A percentile compares a stretch with the other conserved stretches of the same genome.
Conservation (phyloP, 2,329 filamentous ascomycete species). For the Byssothecium circinans region DNA sequence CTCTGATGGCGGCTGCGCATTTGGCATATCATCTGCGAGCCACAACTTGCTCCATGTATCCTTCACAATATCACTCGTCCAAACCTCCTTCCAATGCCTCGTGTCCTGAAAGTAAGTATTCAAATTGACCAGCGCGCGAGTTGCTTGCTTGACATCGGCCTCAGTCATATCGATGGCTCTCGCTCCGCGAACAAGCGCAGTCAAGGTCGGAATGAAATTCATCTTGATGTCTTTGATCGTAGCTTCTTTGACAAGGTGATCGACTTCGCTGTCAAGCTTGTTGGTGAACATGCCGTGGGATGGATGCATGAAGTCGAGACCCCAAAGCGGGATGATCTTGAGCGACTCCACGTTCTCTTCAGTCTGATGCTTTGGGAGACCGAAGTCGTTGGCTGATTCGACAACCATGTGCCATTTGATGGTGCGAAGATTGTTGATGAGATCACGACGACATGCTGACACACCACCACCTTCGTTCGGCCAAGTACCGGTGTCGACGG, state of each 20-base stretch:
- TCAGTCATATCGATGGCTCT: constrained; percentile 42
- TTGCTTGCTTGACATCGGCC: constrained; percentile 46
- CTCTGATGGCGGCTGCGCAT: constrained; percentile 45
- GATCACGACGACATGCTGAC: constrained; percentile 46
- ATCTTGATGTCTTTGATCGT: constrained; percentile 42
- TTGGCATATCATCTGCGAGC: constrained; percentile 49
- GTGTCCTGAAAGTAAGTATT: constrained; percentile 51
- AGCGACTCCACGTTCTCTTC: constrained; percentile 49
- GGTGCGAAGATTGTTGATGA: constrained; percentile 47
- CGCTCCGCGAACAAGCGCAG: constrained; percentile 45
- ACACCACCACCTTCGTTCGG: constrained; percentile 49
- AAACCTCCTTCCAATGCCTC: constrained; percentile 51
- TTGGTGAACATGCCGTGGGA: constrained; percentile 48
- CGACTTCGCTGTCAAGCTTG: constrained; percentile 45
- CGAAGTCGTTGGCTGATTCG: constrained; percentile 48
- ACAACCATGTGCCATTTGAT: constrained; percentile 50
- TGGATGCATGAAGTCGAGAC: constrained; percentile 47
- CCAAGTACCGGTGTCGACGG: constrained; percentile 48
- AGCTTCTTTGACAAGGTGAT: constrained; percentile 38
- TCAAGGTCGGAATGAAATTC: constrained; percentile 47
- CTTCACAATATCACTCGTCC: constrained; percentile 52
- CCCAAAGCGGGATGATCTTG: constrained; percentile 48
- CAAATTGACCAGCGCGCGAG: constrained; percentile 45
- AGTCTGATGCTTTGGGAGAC: constrained; percentile 47
- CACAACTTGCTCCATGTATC: constrained; percentile 51